These are phyloP conservation scores for Ganoderma leucocontextum DNA, from an alignment of 1,284 basidiomycete genomes.

Conservation along the genomic window DNA sequence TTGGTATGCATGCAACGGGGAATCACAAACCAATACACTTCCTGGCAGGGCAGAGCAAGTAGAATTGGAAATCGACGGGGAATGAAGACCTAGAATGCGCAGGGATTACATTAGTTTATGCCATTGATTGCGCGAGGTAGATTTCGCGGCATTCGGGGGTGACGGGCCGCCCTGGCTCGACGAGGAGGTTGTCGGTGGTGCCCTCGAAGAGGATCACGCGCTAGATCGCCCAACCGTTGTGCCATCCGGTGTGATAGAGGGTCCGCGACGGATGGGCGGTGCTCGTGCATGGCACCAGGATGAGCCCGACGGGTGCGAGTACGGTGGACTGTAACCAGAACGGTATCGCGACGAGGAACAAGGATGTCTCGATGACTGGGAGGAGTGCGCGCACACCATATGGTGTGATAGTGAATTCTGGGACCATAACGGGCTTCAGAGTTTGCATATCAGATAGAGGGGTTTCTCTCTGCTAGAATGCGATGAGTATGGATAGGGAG, in stretches of 20 bases:
- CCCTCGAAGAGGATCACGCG: not conserved
- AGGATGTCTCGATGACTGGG: not conserved
- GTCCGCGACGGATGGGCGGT: not conserved
- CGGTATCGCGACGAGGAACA: not conserved
- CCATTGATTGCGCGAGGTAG: not conserved
- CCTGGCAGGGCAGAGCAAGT: too few relatives aligned
- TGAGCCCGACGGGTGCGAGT: not conserved
- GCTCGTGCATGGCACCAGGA: not conserved
- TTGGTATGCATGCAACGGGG: too few relatives aligned
- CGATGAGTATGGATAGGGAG: not conserved
- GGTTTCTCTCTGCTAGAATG: not conserved
- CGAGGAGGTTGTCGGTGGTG: not conserved
- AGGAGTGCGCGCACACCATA: constrained; percentile 7
- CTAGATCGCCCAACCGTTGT: not conserved
- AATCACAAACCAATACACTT: too few relatives aligned
- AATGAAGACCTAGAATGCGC: too few relatives aligned
- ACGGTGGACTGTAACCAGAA: not conserved
- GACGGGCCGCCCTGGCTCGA: not conserved
- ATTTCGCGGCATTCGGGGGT: not conserved
- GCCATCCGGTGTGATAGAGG: constrained; percentile 1
- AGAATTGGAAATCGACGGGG: too few relatives aligned
- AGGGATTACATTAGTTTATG: too few relatives aligned
- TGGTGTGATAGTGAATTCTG: constrained; percentile 6
- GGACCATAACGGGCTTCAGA: not conserved
- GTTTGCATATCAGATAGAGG: not conserved